These are phyloP conservation scores for Flaveria sonorensis DNA, from an alignment of 129 eudicot species.

Conservation along the genomic window DNA sequence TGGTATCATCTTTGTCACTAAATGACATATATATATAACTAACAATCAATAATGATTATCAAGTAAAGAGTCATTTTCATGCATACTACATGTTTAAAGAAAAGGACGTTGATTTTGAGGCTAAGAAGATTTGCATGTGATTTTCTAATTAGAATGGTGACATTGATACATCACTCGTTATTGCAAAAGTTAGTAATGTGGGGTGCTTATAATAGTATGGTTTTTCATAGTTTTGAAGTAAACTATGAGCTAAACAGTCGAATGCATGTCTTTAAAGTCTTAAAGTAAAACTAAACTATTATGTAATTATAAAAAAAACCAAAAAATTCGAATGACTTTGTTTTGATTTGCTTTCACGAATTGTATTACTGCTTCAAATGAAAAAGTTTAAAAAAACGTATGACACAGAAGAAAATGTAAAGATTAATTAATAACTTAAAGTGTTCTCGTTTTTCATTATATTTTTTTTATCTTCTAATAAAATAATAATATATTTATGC, in stretches of 20 bases:
- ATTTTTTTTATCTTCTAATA: too few species aligned
- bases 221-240: neutral
- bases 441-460: too few species aligned
- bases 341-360: too few species aligned
- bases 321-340: too few species aligned
- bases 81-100: neutral
- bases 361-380: too few species aligned
- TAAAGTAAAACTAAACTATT: neutral
- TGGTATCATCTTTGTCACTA: conserved; percentile 21
- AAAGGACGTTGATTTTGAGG: neutral
- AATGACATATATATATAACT: conserved; percentile 19
- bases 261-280: neutral
- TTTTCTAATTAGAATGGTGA: conserved; percentile 2
- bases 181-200: too few species aligned
- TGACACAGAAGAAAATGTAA: too few species aligned
- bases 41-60: conserved; percentile 23
- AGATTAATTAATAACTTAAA: too few species aligned
- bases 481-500: too few species aligned
- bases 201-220: neutral
- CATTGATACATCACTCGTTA: conserved; percentile 12
- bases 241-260: neutral
- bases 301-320: too few species aligned
- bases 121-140: conserved; percentile 26
- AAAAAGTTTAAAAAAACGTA: too few species aligned
- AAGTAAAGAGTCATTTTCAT: conserved; percentile 28